Evolutionary conservation across 2,329 filamentous ascomycete genomes (phyloP).

Genomic region (Dissoconium aciculare): DNA sequence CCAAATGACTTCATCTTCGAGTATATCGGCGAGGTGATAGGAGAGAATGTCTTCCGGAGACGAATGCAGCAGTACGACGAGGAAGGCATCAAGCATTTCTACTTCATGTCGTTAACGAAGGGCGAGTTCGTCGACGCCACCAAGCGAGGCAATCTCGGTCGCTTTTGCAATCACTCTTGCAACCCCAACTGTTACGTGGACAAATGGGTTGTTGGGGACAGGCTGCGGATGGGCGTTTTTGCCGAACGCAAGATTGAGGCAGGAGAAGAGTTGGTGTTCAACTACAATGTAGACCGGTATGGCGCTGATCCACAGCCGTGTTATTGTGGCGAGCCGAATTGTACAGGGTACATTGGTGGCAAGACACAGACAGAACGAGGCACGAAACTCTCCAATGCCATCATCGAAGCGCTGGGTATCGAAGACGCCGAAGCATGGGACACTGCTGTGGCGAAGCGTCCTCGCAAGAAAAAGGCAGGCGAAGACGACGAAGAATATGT

Average conservation of each 20-base stretch:
- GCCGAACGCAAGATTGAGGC: slow-evolving; percentile 68
- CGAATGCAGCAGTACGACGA: slow-evolving; percentile 90
- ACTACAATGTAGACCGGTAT: slow-evolving; percentile 98
- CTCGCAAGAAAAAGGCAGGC: slow-evolving; percentile 76
- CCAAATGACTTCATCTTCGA: slow-evolving; percentile 91
- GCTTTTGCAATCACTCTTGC: slow-evolving; percentile 98
- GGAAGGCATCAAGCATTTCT: slow-evolving; percentile 97
- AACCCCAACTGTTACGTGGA: slow-evolving; percentile 98
- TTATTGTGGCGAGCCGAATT: slow-evolving; percentile 90
- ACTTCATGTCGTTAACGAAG: slow-evolving; percentile 98
- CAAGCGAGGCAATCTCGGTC: slow-evolving; percentile 85
- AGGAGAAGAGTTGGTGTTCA: slow-evolving; percentile 93
- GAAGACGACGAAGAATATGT: slow-evolving; percentile 95
- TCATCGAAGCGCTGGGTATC: slow-evolving; percentile 89
- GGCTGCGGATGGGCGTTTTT: slow-evolving; percentile 98
- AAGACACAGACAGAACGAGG: slow-evolving; percentile 94
- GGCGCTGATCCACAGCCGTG: slow-evolving; percentile 93
- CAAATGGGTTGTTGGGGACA: slow-evolving; percentile 97
- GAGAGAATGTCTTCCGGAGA: slow-evolving; percentile 73
- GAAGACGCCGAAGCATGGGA: slow-evolving; percentile 89
- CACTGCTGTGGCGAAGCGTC: slow-evolving; percentile 73
- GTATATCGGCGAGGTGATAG: slow-evolving; percentile 97
- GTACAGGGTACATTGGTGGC: slow-evolving; percentile 89
- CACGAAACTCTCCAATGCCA: slow-evolving; percentile 76
- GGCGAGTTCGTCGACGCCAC: slow-evolving; percentile 96